Conservation (phyloP, 345 rosid species). For the Adansonia digitata region DNA sequence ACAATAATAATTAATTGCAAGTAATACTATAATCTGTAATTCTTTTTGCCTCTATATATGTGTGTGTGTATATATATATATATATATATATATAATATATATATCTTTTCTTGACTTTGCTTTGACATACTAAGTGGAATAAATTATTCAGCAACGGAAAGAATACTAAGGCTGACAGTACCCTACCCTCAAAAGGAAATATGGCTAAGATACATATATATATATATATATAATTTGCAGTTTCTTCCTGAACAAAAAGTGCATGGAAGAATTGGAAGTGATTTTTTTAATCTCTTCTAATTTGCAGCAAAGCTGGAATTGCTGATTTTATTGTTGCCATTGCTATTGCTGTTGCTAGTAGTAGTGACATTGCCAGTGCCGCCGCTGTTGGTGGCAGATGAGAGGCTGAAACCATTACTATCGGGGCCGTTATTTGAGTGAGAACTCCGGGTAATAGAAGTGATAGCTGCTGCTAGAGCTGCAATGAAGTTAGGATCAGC, state of each 20-base stretch:
- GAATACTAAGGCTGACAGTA: background rate
- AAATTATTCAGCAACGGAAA: background rate
- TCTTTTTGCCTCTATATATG: background rate
- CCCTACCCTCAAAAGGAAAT: background rate
- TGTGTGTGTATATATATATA: too few relatives aligned
- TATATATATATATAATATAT: too few relatives aligned
- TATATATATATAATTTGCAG: conserved; percentile 7
- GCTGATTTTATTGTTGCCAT: conserved; percentile 24
- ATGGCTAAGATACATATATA: too few relatives aligned
- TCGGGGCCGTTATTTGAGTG: conserved; percentile 18
- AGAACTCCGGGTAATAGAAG: conserved; percentile 44
- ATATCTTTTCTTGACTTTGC: background rate
- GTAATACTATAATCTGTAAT: background rate
- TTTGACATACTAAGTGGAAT: background rate
- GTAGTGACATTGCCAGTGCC: conserved; percentile 16
- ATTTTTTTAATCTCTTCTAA: conserved; percentile 9
- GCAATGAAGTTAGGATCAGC: conserved; percentile 70
- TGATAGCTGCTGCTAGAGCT: conserved; percentile 63
- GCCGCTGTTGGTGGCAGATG: conserved; percentile 21
- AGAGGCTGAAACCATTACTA: conserved; percentile 7
- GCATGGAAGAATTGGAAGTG: background rate
- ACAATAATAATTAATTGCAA: background rate
- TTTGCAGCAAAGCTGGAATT: conserved; percentile 27
- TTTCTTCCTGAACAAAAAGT: background rate
- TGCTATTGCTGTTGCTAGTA: conserved; percentile 22